Evolutionary conservation across 192 early-diverging fungal species (phyloP).

Genomic region (Oehlia diaphana): DNA sequence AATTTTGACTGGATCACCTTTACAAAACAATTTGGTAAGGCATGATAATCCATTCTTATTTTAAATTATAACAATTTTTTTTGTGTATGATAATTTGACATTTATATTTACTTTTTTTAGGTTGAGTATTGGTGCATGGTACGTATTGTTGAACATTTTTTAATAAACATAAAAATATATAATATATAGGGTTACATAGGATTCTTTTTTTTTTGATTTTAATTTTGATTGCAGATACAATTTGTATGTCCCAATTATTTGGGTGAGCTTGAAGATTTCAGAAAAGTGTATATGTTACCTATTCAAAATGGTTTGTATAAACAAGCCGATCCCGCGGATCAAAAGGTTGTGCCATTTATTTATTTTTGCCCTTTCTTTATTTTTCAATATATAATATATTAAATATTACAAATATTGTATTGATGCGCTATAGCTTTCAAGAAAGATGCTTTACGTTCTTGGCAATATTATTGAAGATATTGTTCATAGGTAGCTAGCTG

Average conservation of each 20-base stretch:
- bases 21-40: constrained; percentile 72
- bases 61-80: background rate
- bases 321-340: constrained; percentile 43
- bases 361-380: background rate
- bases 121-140: constrained; percentile 20
- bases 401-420: background rate
- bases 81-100: background rate
- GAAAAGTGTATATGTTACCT: constrained; percentile 55
- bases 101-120: background rate
- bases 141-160: background rate
- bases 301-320: constrained; percentile 61
- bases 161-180: background rate
- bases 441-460: constrained; percentile 2
- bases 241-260: constrained; percentile 68
- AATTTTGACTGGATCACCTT: constrained; percentile 79
- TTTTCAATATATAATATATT: background rate
- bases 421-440: background rate
- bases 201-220: background rate
- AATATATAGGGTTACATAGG: background rate
- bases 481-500: background rate
- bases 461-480: constrained; percentile 35
- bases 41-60: background rate
- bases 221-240: constrained; percentile 71
- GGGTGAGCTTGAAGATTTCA: constrained; percentile 57
- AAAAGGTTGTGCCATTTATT: constrained; percentile 21